phyloP scores from a whole-genome alignment of 805 yeast species.

The Kodamaea fukazawae region DNA sequence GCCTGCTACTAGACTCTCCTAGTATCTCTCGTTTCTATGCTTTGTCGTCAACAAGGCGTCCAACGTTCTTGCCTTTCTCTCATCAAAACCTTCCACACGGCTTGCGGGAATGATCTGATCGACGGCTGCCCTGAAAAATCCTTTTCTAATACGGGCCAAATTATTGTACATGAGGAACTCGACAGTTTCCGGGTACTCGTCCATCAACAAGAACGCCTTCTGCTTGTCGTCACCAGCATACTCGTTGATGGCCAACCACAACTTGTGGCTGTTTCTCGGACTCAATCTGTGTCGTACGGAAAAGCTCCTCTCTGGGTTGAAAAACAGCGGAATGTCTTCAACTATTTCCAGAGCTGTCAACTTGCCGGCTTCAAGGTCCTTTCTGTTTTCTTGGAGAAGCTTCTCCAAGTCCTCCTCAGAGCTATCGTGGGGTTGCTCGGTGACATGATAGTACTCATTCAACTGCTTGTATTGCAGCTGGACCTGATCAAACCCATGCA shows the following conservation, averaged over 20 bases:
- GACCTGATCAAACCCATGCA: conserved; percentile 13
- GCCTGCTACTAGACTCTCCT: background rate
- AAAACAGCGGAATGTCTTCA: conserved; percentile 25
- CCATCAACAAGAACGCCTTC: conserved; percentile 29
- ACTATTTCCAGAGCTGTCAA: conserved; percentile 13
- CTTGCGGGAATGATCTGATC: conserved; percentile 19
- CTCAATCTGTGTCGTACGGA: conserved; percentile 21
- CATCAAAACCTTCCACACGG: conserved; percentile 18
- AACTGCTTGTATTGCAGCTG: conserved; percentile 18
- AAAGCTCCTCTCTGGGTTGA: conserved; percentile 29
- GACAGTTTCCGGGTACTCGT: conserved; percentile 32
- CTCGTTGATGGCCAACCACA: conserved; percentile 18
- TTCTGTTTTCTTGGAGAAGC: conserved; percentile 11
- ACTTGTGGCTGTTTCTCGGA: conserved; percentile 16
- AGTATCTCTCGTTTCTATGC: conserved; percentile 2
- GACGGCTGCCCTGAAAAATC: conserved; percentile 22
- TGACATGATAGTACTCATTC: conserved; percentile 28
- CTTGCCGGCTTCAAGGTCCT: conserved; percentile 2
- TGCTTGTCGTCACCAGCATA: conserved; percentile 17
- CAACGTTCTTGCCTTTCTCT: conserved; percentile 24
- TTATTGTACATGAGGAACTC: conserved; percentile 26
- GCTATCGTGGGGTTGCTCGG: conserved; percentile 12
- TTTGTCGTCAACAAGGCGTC: conserved; percentile 16
- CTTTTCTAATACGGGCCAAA: conserved; percentile 17
- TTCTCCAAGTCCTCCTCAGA: conserved; percentile 13